Evolutionary conservation across 306 rosid species (phyloP).

Genomic region (Begonia peltatifolia): DNA sequence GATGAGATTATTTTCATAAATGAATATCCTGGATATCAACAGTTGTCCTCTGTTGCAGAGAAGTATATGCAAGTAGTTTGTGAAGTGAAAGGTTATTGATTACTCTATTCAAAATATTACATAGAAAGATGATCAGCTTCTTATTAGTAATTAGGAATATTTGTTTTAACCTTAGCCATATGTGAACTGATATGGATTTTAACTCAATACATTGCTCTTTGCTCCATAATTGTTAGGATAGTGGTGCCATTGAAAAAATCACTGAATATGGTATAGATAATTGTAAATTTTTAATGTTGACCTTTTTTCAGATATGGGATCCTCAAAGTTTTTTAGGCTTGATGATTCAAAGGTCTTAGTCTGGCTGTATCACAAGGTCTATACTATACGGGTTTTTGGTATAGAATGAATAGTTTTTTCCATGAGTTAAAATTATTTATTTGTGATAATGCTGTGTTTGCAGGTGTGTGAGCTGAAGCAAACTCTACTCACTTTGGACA

Average conservation of each 20-base stretch:
- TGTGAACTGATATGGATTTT: no score
- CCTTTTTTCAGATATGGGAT: slow-evolving; percentile 57
- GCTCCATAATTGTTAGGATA: no score
- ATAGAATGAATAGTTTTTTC: slow-evolving; percentile 2
- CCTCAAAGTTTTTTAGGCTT: slow-evolving; percentile 70
- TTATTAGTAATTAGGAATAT: no score
- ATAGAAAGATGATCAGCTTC: no score
- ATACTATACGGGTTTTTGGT: not conserved
- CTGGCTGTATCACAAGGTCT: slow-evolving; percentile 78
- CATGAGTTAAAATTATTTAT: no score
- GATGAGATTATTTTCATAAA: slow-evolving; percentile 68
- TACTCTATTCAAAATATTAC: no score
- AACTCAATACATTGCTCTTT: no score
- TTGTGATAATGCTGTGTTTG: slow-evolving; percentile 17
- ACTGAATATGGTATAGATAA: no score
- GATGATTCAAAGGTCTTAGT: slow-evolving; percentile 75
- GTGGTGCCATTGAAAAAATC: no score
- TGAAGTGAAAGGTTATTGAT: slow-evolving; percentile 53
- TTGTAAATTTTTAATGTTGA: not conserved
- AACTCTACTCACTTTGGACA: slow-evolving; percentile 58
- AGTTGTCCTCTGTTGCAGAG: slow-evolving; percentile 45
- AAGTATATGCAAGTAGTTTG: slow-evolving; percentile 75
- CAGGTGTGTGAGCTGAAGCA: slow-evolving; percentile 67
- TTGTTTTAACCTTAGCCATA: no score
- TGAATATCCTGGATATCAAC: slow-evolving; percentile 80